Base-by-base conservation (phyloP, 2,329 filamentous ascomycete species). In the Fusarium multiceps region DNA sequence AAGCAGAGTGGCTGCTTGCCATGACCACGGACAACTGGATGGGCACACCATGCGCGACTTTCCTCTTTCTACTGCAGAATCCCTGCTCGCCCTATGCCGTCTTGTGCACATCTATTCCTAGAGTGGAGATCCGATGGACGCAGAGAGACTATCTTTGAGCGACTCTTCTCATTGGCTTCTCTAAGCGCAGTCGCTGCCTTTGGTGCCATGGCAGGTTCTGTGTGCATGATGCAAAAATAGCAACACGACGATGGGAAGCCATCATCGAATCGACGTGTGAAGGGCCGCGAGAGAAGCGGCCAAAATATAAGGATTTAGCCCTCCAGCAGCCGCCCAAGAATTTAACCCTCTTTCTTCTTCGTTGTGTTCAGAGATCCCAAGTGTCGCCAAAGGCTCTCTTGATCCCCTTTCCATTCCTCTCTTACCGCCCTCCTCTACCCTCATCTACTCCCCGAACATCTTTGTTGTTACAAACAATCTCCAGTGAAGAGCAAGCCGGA, bases 271-370 rank as follows among this genome's bases (percentile, higher is more conserved):
- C 74, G 74, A 66, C 71, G 64, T 63, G 43, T 64, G 63, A 71
- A 70, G 69, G 83, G 82, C 74, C 81, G 73, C 78, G 74, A 78
- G 76, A 75, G 77, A 77, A 76, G 77, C 80, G 82, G 80, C 84
- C 82, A 84, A 79, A 81, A 86, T 88, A 88, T 88, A 88, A 88
- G 85, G 80, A 84, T 83, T 84, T 83, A 80, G 80, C 80, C 81
- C 79, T 82, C 80, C 81, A 81, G 79, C 78, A 77, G 75, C 77
- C 73, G 72, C 75, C 68, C 62, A 76, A 66, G 75, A 78, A 80
- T 80, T 82, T 80, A 80, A 77, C 78, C 78, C 78, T 80, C 75
- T 79, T 80, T 79, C 75, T 78, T 78, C 76, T 74, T 77, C 73
- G 69, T 74, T 72, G 73, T 78, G 76, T 80, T 79, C 77, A 82